phyloP scores from a whole-genome alignment of 257 asterid species.

The Hygrophila difformis region DNA sequence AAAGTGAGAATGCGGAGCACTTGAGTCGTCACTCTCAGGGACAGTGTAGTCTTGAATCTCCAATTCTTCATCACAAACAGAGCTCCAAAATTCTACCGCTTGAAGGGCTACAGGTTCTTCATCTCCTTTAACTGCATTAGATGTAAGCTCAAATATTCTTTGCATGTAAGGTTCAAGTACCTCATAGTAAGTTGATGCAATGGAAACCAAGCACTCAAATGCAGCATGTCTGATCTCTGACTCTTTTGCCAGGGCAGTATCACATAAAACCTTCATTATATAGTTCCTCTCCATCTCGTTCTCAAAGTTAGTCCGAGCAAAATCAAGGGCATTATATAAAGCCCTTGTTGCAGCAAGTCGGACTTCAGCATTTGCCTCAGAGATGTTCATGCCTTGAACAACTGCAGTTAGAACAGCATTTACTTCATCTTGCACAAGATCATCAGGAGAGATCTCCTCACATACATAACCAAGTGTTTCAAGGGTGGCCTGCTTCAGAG shows the following conservation, averaged over 20 bases:
- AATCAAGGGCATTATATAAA: slow-evolving; percentile 77
- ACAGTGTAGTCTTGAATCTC: slow-evolving; percentile 65
- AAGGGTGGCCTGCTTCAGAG: slow-evolving; percentile 64
- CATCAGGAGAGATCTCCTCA: slow-evolving; percentile 75
- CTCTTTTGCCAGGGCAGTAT: slow-evolving; percentile 67
- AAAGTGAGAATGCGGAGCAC: slow-evolving; percentile 50
- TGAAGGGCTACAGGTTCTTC: slow-evolving; percentile 83
- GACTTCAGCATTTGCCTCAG: slow-evolving; percentile 53
- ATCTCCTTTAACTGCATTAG: slow-evolving; percentile 75
- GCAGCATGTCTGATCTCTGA: slow-evolving; percentile 72
- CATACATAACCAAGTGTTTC: slow-evolving; percentile 87
- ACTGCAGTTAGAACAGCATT: slow-evolving; percentile 78
- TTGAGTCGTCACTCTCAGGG: slow-evolving; percentile 47
- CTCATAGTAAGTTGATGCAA: slow-evolving; percentile 71
- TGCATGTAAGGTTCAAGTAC: slow-evolving; percentile 76
- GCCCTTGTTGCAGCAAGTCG: slow-evolving; percentile 82
- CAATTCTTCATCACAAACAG: slow-evolving; percentile 81
- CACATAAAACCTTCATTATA: slow-evolving; percentile 77
- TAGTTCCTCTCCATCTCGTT: slow-evolving; percentile 81
- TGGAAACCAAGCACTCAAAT: slow-evolving; percentile 78
- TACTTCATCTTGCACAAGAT: slow-evolving; percentile 73
- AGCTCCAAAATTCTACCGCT: slow-evolving; percentile 89
- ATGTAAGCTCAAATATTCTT: slow-evolving; percentile 59
- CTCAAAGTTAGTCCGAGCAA: slow-evolving; percentile 81
- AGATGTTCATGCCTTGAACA: slow-evolving; percentile 73